These are phyloP conservation scores for Arthrocladium fulminans DNA, from an alignment of 2,329 filamentous ascomycete genomes.

Conservation along the genomic window DNA sequence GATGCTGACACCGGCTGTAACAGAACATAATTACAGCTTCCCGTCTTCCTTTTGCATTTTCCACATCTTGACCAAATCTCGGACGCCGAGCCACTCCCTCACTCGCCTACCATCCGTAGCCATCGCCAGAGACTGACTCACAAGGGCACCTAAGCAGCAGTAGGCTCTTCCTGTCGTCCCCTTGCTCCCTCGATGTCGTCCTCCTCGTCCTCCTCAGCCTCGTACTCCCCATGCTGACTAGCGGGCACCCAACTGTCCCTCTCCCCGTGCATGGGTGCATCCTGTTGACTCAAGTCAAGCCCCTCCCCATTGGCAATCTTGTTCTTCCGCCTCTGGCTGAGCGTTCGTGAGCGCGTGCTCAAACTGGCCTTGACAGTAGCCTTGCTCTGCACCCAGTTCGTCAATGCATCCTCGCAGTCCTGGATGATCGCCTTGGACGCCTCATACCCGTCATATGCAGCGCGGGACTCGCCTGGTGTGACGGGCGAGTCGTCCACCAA, in stretches of 20 bases:
- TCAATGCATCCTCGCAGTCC: slow-evolving; percentile 94
- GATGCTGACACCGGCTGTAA: neutral
- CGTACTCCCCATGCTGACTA: slow-evolving; percentile 44
- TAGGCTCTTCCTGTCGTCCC: neutral
- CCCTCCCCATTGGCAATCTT: slow-evolving; percentile 53
- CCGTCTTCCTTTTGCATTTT: neutral
- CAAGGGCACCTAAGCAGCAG: neutral
- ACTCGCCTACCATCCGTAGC: neutral
- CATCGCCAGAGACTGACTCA: no score
- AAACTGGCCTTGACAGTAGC: slow-evolving; percentile 81
- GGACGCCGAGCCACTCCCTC: neutral
- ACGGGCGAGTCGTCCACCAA: slow-evolving; percentile 94
- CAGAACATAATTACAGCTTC: neutral
- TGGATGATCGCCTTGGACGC: slow-evolving; percentile 98
- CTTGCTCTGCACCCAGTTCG: slow-evolving; percentile 90
- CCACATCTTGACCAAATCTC: neutral
- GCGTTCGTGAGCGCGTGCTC: slow-evolving; percentile 74
- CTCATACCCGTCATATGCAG: slow-evolving; percentile 95
- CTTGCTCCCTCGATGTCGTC: slow-evolving; percentile 27
- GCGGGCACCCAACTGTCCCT: slow-evolving; percentile 74
- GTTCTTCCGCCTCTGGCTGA: slow-evolving; percentile 74
- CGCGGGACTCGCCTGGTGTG: slow-evolving; percentile 89
- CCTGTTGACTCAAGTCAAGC: slow-evolving; percentile 74
- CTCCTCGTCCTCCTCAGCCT: slow-evolving; percentile 36
- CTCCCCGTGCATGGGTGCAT: slow-evolving; percentile 67